phyloP scores from a whole-genome alignment of 306 rosid species.

The Cucumis hystrix region DNA sequence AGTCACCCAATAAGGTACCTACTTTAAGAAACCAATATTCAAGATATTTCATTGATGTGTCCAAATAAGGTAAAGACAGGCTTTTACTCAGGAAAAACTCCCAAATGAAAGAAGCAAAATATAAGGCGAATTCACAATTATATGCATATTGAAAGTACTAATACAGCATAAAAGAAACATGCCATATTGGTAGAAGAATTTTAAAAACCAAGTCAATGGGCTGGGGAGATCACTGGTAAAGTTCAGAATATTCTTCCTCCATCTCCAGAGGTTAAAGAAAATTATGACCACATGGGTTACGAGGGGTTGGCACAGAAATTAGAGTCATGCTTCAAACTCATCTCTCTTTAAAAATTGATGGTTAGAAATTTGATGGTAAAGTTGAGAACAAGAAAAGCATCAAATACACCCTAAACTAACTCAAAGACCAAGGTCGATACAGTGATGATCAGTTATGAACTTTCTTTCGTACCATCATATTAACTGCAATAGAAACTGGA shows the following conservation, averaged over 20 bases:
- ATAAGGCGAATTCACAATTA: not conserved
- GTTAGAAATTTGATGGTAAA: not conserved
- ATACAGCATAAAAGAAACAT: not conserved
- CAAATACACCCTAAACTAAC: not conserved
- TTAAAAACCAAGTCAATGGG: not conserved
- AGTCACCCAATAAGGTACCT: conserved; percentile 81
- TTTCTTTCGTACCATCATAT: not conserved
- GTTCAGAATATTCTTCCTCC: not conserved
- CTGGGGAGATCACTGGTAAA: not conserved
- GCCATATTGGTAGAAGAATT: not conserved
- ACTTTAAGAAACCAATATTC: conserved; percentile 10
- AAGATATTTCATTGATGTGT: not conserved
- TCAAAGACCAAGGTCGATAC: not conserved
- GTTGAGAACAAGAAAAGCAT: conserved; percentile 3
- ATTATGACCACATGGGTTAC: not conserved
- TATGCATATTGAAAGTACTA: not conserved
- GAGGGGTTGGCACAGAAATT: not conserved
- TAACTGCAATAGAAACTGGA: not conserved
- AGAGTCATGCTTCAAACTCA: not conserved
- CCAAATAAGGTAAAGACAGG: not conserved
- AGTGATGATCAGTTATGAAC: not conserved
- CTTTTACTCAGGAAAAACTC: not conserved
- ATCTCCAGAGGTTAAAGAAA: not conserved
- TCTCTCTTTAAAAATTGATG: not conserved
- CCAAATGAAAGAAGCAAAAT: not conserved